Evolutionary conservation across 805 yeast genomes (phyloP).

Genomic region (Yueomyces sp.): DNA sequence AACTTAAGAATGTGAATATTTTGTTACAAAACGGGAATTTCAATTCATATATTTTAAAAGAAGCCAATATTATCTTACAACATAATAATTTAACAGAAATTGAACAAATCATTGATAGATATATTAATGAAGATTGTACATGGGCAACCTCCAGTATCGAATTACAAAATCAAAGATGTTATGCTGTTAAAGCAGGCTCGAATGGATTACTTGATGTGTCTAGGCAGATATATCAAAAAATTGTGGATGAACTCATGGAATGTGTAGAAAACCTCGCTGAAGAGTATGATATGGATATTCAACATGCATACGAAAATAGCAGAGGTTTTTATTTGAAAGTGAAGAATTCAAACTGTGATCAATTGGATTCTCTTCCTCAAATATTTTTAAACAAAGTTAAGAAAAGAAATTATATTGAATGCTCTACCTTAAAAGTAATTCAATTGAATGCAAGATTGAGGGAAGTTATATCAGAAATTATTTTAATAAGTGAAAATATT

Average conservation of each 20-base stretch:
- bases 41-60: slow-evolving; percentile 11
- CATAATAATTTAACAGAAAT: slow-evolving; percentile 15
- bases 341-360: slow-evolving; percentile 1
- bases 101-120: slow-evolving; percentile 16
- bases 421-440: slow-evolving; percentile 28
- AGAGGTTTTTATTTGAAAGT: slow-evolving; percentile 28
- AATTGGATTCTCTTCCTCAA: slow-evolving; percentile 16
- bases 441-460: slow-evolving; percentile 29
- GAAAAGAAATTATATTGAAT: slow-evolving; percentile 25
- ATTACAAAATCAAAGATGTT: slow-evolving; percentile 30
- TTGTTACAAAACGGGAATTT: not conserved
- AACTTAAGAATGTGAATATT: slow-evolving; percentile 2
- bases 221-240: slow-evolving; percentile 27
- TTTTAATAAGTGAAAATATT: slow-evolving; percentile 29
- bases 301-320: slow-evolving; percentile 23
- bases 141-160: slow-evolving; percentile 31
- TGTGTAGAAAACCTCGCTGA: slow-evolving; percentile 16
- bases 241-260: slow-evolving; percentile 25
- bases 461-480: slow-evolving; percentile 29
- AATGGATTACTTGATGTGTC: slow-evolving; percentile 35
- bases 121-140: slow-evolving; percentile 29
- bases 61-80: slow-evolving; percentile 20
- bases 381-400: slow-evolving; percentile 23
- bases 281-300: slow-evolving; percentile 16
- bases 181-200: slow-evolving; percentile 31